phyloP scores from a whole-genome alignment of 257 asterid genomes.

The Fraxinus pennsylvanica region DNA sequence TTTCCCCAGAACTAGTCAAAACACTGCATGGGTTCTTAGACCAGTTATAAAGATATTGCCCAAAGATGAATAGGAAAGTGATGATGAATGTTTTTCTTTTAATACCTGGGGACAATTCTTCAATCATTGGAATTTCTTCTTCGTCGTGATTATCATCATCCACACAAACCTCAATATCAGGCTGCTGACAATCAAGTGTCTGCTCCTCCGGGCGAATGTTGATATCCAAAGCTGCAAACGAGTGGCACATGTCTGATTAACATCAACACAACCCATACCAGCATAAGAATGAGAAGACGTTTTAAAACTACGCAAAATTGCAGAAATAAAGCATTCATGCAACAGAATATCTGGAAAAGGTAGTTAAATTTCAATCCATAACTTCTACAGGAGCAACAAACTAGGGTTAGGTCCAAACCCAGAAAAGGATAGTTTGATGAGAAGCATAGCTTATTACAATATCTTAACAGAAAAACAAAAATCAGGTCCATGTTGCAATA shows the following conservation, averaged over 20 bases:
- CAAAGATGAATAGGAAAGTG: conserved; percentile 1
- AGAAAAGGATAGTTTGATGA: neutral
- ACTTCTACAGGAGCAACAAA: neutral
- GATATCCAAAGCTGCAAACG: conserved; percentile 97
- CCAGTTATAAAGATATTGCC: neutral
- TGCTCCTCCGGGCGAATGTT: conserved; percentile 77
- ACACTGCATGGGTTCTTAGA: neutral
- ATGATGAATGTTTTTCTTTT: conserved; percentile 1
- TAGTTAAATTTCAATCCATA: neutral
- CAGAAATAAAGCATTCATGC: conserved; percentile 25
- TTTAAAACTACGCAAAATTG: conserved; percentile 18
- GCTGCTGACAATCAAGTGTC: conserved; percentile 58
- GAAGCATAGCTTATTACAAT: neutral
- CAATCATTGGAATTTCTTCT: conserved; percentile 68
- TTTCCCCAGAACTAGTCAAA: neutral
- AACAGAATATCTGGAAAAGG: neutral
- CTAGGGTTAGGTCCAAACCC: neutral
- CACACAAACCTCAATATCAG: conserved; percentile 57
- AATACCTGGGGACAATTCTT: conserved; percentile 74
- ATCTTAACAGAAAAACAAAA: neutral
- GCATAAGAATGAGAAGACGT: conserved; percentile 43
- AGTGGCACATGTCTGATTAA: conserved; percentile 89
- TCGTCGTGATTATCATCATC: conserved; percentile 68
- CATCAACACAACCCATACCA: conserved; percentile 52
- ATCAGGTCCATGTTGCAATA: neutral